phyloP scores from a whole-genome alignment of 202 grass and related monocot species.

The Panicum hallii region DNA sequence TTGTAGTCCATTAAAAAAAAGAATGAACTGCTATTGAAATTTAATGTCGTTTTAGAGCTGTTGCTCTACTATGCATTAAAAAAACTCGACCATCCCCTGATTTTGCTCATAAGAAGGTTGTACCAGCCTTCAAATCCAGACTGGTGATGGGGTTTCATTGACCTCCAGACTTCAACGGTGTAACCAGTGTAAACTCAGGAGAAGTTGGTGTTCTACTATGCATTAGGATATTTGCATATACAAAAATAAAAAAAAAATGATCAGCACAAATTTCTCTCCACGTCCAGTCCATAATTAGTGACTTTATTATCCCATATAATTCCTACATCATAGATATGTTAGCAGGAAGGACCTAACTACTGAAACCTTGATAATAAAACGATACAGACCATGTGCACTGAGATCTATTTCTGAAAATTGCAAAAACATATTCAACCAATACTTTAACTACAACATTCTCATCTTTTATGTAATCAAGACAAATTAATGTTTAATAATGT shows the following conservation, averaged over 20 bases:
- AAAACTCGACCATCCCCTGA: too few relatives aligned
- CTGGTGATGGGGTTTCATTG: too few relatives aligned
- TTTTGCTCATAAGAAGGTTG: too few relatives aligned
- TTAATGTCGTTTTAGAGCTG: neutral
- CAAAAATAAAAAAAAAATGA: neutral
- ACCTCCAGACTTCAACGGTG: too few relatives aligned
- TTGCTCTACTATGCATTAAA: neutral
- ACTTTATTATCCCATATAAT: neutral
- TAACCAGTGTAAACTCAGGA: too few relatives aligned
- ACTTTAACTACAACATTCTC: neutral
- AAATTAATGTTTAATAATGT: conserved; percentile 12
- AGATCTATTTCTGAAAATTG: neutral
- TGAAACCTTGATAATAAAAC: neutral
- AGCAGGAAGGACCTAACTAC: neutral
- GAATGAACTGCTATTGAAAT: neutral
- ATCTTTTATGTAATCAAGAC: conserved; percentile 15
- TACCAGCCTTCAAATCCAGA: too few relatives aligned
- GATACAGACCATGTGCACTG: neutral
- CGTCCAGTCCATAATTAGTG: neutral
- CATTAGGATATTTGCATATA: neutral
- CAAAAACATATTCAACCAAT: neutral
- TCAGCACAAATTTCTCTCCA: neutral
- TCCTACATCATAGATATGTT: neutral
- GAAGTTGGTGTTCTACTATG: too few relatives aligned
- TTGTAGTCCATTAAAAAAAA: neutral